Percentiles rank a stretch among this genome's conserved stretches.
phyloP scores from a whole-genome alignment of 768 basidiomycete species.

The Hericium rajendrae region DNA sequence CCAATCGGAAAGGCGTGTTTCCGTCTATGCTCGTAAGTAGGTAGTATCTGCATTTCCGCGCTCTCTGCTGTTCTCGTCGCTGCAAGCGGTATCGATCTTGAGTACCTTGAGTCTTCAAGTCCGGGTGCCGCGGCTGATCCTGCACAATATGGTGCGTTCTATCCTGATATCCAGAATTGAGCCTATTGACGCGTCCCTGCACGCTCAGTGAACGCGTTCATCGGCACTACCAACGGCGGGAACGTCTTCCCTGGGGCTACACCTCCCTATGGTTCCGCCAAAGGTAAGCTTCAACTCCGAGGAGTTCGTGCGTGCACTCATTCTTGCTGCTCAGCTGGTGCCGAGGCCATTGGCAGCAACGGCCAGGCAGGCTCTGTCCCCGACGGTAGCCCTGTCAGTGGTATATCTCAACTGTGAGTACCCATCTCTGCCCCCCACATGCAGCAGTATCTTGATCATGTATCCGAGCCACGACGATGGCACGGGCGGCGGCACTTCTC shows the following conservation, averaged over 20 bases:
- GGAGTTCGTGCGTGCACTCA: not conserved
- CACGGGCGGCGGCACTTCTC: not conserved
- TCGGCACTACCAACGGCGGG: not conserved
- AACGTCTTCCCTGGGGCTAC: not conserved
- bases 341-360: not conserved
- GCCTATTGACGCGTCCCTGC: not conserved
- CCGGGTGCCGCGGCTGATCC: not conserved
- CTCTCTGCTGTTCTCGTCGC: not conserved
- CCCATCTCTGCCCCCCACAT: too few relatives aligned
- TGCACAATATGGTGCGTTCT: not conserved
- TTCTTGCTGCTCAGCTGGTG: not conserved
- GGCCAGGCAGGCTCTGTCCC: not conserved
- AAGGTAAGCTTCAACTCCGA: not conserved
- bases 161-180: not conserved
- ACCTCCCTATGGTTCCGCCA: not conserved
- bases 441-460: not conserved
- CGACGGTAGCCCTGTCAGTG: not conserved
- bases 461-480: not conserved
- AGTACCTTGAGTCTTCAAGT: too few relatives aligned
- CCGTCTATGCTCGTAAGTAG: not conserved
- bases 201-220: not conserved
- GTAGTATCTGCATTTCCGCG: not conserved
- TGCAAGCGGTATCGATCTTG: too few relatives aligned
- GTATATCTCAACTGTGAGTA: not conserved
- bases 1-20: not conserved